A percentile compares a stretch with the other conserved stretches of the same genome.
These are phyloP conservation scores for Fusarium austroafricanum DNA, from an alignment of 2,329 filamentous ascomycete genomes.

Conservation along the genomic window DNA sequence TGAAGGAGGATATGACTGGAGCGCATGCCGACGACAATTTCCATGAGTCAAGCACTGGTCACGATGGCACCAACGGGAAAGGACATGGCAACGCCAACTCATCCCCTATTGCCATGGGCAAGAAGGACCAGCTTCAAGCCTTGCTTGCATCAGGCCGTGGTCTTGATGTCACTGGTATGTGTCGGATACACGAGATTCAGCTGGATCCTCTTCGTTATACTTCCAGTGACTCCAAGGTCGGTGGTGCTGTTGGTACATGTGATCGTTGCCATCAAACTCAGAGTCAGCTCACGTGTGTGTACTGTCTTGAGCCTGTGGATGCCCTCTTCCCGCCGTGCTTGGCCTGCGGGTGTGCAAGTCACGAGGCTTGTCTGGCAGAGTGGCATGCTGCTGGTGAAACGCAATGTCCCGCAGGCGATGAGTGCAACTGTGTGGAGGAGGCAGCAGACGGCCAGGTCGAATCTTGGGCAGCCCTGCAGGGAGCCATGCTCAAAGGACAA, in stretches of 20 bases:
- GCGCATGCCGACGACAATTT: slow-evolving; percentile 49
- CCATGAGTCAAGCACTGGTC: slow-evolving; percentile 53
- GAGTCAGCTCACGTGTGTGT: slow-evolving; percentile 69
- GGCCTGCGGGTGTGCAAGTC: slow-evolving; percentile 70
- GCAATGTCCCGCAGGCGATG: slow-evolving; percentile 71
- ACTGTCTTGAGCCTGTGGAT: slow-evolving; percentile 70
- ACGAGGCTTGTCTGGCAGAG: slow-evolving; percentile 68
- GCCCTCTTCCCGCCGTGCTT: slow-evolving; percentile 71
- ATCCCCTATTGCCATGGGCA: slow-evolving; percentile 67
- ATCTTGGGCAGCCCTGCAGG: slow-evolving; percentile 65
- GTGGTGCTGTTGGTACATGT: slow-evolving; percentile 63
- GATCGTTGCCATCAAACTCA: slow-evolving; percentile 66
- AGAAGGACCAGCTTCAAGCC: slow-evolving; percentile 64
- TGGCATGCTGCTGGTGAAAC: slow-evolving; percentile 69
- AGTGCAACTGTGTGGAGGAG: slow-evolving; percentile 70
- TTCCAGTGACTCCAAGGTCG: slow-evolving; percentile 52
- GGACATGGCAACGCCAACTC: slow-evolving; percentile 53
- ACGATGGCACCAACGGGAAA: slow-evolving; percentile 53
- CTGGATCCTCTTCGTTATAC: slow-evolving; percentile 68
- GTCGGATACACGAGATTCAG: slow-evolving; percentile 70
- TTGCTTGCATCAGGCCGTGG: slow-evolving; percentile 66
- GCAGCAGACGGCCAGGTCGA: slow-evolving; percentile 69
- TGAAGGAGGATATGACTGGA: slow-evolving; percentile 60
- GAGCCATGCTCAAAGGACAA: slow-evolving; percentile 52
- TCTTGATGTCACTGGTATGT: slow-evolving; percentile 72